Conservation (phyloP, 805 yeast genomes). For the Cyberlindnera lachancei region DNA sequence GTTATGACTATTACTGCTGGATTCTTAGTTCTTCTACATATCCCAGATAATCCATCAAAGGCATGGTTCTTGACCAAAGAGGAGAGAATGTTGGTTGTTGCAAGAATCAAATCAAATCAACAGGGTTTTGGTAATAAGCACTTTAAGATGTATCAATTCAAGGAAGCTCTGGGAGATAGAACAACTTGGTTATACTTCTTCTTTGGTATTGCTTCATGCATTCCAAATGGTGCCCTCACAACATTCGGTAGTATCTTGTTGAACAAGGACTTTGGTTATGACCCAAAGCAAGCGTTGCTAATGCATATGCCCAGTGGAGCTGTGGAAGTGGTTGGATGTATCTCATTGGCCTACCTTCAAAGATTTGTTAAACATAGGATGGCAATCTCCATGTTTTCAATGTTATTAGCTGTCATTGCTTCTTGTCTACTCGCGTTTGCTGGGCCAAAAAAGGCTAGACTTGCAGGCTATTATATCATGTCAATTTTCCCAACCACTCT, state of each 20-base stretch:
- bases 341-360: slow-evolving; percentile 22
- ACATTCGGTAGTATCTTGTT: slow-evolving; percentile 15
- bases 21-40: slow-evolving; percentile 34
- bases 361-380: slow-evolving; percentile 19
- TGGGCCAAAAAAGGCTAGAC: slow-evolving; percentile 19
- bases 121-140: slow-evolving; percentile 52
- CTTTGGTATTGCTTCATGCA: slow-evolving; percentile 32
- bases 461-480: slow-evolving; percentile 24
- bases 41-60: slow-evolving; percentile 49
- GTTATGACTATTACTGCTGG: slow-evolving; percentile 47
- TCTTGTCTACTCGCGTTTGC: slow-evolving; percentile 29
- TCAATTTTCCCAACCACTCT: slow-evolving; percentile 30
- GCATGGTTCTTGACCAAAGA: slow-evolving; percentile 40
- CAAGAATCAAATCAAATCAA: slow-evolving; percentile 44
- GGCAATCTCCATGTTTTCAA: slow-evolving; percentile 17
- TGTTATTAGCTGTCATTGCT: slow-evolving; percentile 21
- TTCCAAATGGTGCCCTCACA: slow-evolving; percentile 45
- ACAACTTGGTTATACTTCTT: slow-evolving; percentile 42
- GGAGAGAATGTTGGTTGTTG: slow-evolving; percentile 41
- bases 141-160: slow-evolving; percentile 48
- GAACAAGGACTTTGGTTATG: slow-evolving; percentile 11
- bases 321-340: slow-evolving; percentile 22
- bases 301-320: slow-evolving; percentile 30
- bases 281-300: slow-evolving; percentile 6
- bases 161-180: slow-evolving; percentile 42